These are phyloP conservation scores for Spathaspora arborariae DNA, from an alignment of 805 yeast genomes.

Conservation along the genomic window DNA sequence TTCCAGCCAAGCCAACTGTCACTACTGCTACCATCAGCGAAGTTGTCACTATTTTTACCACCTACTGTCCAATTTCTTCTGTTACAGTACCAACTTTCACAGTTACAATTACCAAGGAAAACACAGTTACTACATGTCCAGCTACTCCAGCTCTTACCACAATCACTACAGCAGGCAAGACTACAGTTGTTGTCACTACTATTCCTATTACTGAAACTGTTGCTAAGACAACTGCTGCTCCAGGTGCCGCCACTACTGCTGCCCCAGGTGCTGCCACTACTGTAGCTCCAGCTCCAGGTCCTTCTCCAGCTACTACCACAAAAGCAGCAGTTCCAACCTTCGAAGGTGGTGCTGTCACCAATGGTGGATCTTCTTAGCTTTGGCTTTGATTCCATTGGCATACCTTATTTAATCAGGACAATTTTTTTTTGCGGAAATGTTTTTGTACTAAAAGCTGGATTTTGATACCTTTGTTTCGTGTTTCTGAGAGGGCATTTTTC, in stretches of 20 bases:
- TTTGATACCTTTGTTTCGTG: not conserved
- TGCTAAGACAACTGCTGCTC: slow-evolving; percentile 7
- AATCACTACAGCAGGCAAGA: slow-evolving; percentile 12
- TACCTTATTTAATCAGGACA: slow-evolving; percentile 26
- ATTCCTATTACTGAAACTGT: slow-evolving; percentile 9
- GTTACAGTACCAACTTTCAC: slow-evolving; percentile 22
- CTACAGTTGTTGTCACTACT: slow-evolving; percentile 6
- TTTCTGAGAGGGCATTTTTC: not conserved
- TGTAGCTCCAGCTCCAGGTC: slow-evolving; percentile 6
- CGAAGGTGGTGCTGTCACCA: slow-evolving; percentile 21
- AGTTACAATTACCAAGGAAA: slow-evolving; percentile 30
- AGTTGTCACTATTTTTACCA: slow-evolving; percentile 30
- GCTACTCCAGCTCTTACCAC: slow-evolving; percentile 23
- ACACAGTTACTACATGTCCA: slow-evolving; percentile 26
- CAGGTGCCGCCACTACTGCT: slow-evolving; percentile 5
- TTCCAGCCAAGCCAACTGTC: slow-evolving; percentile 25
- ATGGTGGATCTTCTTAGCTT: slow-evolving; percentile 24
- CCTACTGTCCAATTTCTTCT: slow-evolving; percentile 31
- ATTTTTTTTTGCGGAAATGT: not conserved
- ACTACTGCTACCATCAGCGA: slow-evolving; percentile 24
- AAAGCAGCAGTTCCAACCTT: slow-evolving; percentile 14
- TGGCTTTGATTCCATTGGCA: slow-evolving; percentile 31
- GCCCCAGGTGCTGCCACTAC: slow-evolving; percentile 4
- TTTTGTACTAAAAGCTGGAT: not conserved
- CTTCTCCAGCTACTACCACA: slow-evolving; percentile 7